A percentile compares a stretch with the other conserved stretches of the same genome.
phyloP scores from a whole-genome alignment of 805 yeast species.

The Yamadazyma ubonensis region DNA sequence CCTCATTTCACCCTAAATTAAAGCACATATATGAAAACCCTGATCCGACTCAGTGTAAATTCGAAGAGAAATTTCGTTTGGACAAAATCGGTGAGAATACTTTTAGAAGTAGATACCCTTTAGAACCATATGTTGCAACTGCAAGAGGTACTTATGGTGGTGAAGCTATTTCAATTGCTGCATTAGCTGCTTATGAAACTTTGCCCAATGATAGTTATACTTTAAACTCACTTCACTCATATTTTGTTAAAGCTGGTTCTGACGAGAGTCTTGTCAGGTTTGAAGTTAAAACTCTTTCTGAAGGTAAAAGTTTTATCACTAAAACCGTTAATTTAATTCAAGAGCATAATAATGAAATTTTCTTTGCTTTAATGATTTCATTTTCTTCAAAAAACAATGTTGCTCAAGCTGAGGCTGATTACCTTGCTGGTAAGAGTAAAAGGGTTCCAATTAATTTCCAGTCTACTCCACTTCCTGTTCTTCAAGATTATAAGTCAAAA shows the following conservation, averaged over 20 bases:
- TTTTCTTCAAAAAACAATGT: conserved; percentile 30
- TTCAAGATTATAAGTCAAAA: conserved; percentile 21
- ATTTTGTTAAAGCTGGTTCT: conserved; percentile 37
- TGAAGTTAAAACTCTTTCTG: conserved; percentile 30
- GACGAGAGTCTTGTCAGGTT: conserved; percentile 27
- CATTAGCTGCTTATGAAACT: conserved; percentile 36
- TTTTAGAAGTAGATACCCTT: conserved; percentile 20
- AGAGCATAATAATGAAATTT: conserved; percentile 22
- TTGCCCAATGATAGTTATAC: conserved; percentile 20
- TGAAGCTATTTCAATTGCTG: conserved; percentile 33
- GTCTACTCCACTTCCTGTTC: conserved; percentile 21
- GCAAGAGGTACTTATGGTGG: conserved; percentile 45
- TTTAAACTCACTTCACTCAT: conserved; percentile 42
- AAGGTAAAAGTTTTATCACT: conserved; percentile 36
- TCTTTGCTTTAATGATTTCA: conserved; percentile 32
- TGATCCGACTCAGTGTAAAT: conserved; percentile 13
- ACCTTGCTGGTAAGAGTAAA: conserved; percentile 20
- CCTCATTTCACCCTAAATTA: conserved; percentile 8
- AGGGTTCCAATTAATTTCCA: conserved; percentile 32
- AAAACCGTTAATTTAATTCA: conserved; percentile 32
- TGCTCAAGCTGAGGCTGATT: conserved; percentile 15
- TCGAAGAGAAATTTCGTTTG: conserved; percentile 20
- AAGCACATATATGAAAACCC: conserved; percentile 16
- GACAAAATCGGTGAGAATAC: conserved; percentile 11
- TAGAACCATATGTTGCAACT: conserved; percentile 19